Conservation (phyloP, 2,329 filamentous ascomycete species). For the Chalara sp. region DNA sequence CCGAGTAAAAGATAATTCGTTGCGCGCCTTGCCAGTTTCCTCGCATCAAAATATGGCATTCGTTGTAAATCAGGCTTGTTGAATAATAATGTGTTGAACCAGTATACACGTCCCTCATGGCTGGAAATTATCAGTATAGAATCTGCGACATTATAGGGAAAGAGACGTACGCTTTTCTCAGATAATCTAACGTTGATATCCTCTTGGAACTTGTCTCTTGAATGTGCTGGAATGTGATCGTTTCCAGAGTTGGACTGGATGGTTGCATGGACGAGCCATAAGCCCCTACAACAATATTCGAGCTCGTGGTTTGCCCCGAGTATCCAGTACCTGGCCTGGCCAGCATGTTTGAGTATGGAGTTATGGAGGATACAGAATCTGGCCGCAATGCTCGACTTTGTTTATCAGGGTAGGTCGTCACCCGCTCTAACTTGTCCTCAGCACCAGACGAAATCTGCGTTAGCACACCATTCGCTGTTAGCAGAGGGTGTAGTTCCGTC, state of each 20-base stretch:
- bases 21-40: conserved; percentile 80
- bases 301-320: conserved; percentile 11
- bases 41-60: conserved; percentile 78
- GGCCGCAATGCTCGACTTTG: not conserved
- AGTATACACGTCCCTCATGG: conserved; percentile 90
- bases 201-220: conserved; percentile 85
- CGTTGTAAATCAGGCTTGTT: conserved; percentile 72
- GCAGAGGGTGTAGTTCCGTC: conserved; percentile 11
- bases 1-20: conserved; percentile 92
- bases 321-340: conserved; percentile 12
- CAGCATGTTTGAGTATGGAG: conserved; percentile 25
- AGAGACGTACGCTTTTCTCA: conserved; percentile 75
- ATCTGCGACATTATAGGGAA: no score
- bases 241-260: conserved; percentile 26
- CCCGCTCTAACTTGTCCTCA: conserved; percentile 15
- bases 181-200: conserved; percentile 88
- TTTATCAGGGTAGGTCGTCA: conserved; percentile 10
- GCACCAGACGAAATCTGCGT: not conserved
- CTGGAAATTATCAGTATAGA: conserved; percentile 37
- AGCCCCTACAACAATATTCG: conserved; percentile 13
- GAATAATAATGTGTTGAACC: conserved; percentile 97
- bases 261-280: conserved; percentile 15
- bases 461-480: not conserved
- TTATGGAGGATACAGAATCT: conserved; percentile 19
- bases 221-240: conserved; percentile 50